Evolutionary conservation across 257 asterid species (phyloP).

Genomic region (Salvia miltiorrhiza): DNA sequence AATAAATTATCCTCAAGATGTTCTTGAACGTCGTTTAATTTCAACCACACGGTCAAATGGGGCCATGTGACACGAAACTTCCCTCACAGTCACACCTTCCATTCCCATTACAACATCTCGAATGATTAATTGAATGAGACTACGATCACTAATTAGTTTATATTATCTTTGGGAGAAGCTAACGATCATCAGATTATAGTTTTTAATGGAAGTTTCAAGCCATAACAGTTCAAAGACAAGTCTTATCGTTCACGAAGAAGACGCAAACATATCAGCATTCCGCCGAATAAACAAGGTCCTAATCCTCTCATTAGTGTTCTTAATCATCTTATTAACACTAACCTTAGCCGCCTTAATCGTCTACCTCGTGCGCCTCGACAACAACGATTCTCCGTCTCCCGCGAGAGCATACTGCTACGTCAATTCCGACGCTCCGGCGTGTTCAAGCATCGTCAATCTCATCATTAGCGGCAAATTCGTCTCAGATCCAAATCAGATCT

Average conservation of each 20-base stretch:
- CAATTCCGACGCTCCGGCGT: background rate
- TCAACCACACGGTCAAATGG: background rate
- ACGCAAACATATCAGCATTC: conserved; percentile 5
- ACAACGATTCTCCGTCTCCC: background rate
- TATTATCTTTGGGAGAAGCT: too few relatives aligned
- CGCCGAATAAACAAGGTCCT: conserved; percentile 24
- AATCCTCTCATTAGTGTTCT: conserved; percentile 7
- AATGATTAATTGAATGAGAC: background rate
- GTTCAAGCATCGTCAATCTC: conserved; percentile 7
- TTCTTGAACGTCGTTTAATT: background rate
- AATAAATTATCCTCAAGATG: background rate
- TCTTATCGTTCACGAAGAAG: background rate
- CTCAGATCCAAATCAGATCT: conserved; percentile 19
- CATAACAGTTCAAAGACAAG: background rate
- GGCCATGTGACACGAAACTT: background rate
- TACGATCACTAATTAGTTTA: too few relatives aligned
- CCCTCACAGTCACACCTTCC: background rate
- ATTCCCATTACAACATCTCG: too few relatives aligned
- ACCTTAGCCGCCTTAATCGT: conserved; percentile 13
- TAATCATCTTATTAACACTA: conserved; percentile 18
- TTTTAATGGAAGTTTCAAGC: too few relatives aligned
- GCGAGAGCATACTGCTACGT: conserved; percentile 6
- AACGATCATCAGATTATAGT: too few relatives aligned
- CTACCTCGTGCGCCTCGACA: background rate
- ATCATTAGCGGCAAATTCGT: background rate